Conservation (phyloP, 2,329 filamentous ascomycete genomes). For the Diaporthe humulicola region DNA sequence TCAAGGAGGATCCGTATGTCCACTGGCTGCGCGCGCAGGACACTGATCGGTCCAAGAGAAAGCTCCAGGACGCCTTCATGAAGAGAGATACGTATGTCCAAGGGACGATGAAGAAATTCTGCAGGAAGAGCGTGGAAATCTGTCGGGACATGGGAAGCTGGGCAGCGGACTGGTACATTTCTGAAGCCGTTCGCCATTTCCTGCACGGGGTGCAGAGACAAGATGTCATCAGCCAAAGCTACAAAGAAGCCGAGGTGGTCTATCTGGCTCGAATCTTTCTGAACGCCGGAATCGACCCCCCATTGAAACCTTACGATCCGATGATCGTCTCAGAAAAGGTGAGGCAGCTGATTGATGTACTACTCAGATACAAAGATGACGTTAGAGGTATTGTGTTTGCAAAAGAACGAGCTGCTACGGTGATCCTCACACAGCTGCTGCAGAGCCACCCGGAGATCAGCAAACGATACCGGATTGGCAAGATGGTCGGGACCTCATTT, state of each 20-base stretch:
- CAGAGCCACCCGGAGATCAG: constrained; percentile 61
- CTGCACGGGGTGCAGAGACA: constrained; percentile 41
- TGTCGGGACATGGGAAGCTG: constrained; percentile 73
- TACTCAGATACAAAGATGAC: constrained; percentile 58
- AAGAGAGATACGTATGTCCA: constrained; percentile 64
- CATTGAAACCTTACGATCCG: not conserved
- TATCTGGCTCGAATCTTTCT: constrained; percentile 66
- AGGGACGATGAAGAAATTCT: constrained; percentile 69
- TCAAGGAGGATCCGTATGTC: constrained; percentile 73
- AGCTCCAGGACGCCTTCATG: constrained; percentile 55
- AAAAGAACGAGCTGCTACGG: constrained; percentile 71
- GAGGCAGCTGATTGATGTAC: constrained; percentile 63
- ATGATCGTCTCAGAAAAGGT: constrained; percentile 70
- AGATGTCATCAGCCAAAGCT: constrained; percentile 53
- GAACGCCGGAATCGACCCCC: constrained; percentile 2
- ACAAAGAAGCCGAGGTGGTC: constrained; percentile 63
- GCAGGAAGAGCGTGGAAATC: constrained; percentile 63
- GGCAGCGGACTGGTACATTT: constrained; percentile 77
- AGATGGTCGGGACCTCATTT: constrained; percentile 68
- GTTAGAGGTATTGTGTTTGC: constrained; percentile 77
- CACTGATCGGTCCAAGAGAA: constrained; percentile 55
- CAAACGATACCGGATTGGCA: constrained; percentile 63
- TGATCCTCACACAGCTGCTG: constrained; percentile 71
- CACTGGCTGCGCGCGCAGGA: constrained; percentile 58
- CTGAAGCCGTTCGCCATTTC: constrained; percentile 57